Evolutionary conservation across 805 yeast species (phyloP), one percentile per base, ranked within the genome.

Genomic region (Kazachstania bromeliacearum): DNA sequence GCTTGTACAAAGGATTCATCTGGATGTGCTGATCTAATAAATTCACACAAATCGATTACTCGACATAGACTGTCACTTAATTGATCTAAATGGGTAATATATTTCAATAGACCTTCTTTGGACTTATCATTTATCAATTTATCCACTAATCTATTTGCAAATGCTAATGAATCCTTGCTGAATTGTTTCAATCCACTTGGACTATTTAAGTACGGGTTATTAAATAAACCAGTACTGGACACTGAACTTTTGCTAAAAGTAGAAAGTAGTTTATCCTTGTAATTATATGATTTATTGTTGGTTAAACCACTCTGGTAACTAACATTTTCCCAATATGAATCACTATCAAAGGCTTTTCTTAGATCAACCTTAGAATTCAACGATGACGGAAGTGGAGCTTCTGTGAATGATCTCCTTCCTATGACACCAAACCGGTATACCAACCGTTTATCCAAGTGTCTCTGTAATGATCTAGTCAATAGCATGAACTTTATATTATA

Each of bases 21-120:
- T 1, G 97, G 96, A 54, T 89, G 97, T 1, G 80, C 77, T 17
- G 85, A 87, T 32, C 97, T 66, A 20, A 92, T 75, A 61, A 89
- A 89, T 48, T 88, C 97, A 25, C 95, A 89, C 34, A 89, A 70
- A 59, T 92, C 98, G 28, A 92, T 88, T 5, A 85, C 96, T 38
- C 95, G 73, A 55, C 98, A 92, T 21, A 92, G 60, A 20, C 81
- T 73, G 53, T 92, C 97, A 50, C 95, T 82, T 27, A 92, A 62
- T 45, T 85, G 75, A 54, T 92, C 98, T 44, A 92, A 63, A 35
- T 77, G 75, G 29, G 73, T 53, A 36, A 89, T 71, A 36, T 75
- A 84, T 4, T 64, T 57, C 13, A 48, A 45, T 15, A 70, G 49
- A 2, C 73, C 83, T 7, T 64, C 62, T 1, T 48, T 53, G 2